Percentiles rank a stretch among this genome's conserved stretches.
These are phyloP conservation scores for Eucalyptus camaldulensis DNA, from an alignment of 345 rosid species.

Conservation along the genomic window DNA sequence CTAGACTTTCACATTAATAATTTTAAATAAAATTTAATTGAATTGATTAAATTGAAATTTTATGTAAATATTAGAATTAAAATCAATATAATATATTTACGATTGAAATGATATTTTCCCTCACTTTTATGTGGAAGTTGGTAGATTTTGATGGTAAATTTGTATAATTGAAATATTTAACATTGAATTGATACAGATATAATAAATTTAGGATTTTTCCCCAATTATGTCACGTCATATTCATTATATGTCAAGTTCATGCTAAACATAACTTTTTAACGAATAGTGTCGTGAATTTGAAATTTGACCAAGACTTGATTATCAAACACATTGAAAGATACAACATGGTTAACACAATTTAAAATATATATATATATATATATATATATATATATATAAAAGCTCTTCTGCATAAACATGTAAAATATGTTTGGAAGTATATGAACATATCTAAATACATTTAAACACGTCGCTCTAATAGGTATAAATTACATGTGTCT, in stretches of 20 bases:
- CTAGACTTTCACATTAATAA: no score
- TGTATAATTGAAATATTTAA: no score
- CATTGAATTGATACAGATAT: no score
- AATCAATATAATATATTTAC: fast-evolving
- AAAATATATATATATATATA: no score
- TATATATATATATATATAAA: no score
- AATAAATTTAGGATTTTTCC: no score
- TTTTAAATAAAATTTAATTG: fast-evolving
- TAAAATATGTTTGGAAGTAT: not conserved
- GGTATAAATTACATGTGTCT: not conserved
- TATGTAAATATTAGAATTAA: no score
- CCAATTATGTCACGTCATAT: no score
- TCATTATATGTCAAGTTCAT: no score
- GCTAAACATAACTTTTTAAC: no score
- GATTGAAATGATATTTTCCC: not conserved
- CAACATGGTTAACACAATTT: not conserved
- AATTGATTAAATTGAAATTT: no score
- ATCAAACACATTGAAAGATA: not conserved
- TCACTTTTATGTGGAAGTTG: not conserved
- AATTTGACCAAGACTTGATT: not conserved
- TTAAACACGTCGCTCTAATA: not conserved
- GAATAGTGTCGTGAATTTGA: no score
- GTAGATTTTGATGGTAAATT: not conserved
- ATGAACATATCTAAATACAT: not conserved
- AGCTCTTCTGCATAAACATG: not conserved